These are phyloP conservation scores for Xanthoconium purpureum DNA, from an alignment of 768 basidiomycete species.

Conservation along the genomic window DNA sequence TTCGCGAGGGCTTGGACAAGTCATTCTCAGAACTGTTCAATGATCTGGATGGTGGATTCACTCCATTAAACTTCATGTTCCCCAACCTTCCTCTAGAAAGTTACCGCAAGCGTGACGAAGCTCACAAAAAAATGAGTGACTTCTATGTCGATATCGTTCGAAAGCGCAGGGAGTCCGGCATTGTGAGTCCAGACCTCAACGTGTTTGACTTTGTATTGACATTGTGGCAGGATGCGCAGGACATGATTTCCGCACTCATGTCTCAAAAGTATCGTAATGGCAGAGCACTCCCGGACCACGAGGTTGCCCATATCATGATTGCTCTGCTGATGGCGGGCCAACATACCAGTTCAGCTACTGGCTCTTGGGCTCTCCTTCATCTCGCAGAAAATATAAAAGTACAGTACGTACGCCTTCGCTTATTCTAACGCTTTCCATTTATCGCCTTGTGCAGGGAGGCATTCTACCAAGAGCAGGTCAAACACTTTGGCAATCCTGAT, in stretches of 20 bases:
- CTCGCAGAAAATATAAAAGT: slow-evolving; percentile 72
- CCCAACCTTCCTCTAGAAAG: slow-evolving; percentile 88
- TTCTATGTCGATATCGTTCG: slow-evolving; percentile 89
- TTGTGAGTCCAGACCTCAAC: slow-evolving; percentile 31
- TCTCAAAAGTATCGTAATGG: slow-evolving; percentile 85
- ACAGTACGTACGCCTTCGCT: slow-evolving; percentile 49
- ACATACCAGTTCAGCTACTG: slow-evolving; percentile 93
- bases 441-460: slow-evolving; percentile 52
- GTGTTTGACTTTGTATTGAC: background rate
- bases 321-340: slow-evolving; percentile 99
- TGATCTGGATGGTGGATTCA: slow-evolving; percentile 94
- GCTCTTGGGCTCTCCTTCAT: slow-evolving; percentile 88
- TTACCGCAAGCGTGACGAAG: slow-evolving; percentile 84
- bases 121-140: slow-evolving; percentile 89
- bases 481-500: slow-evolving; percentile 73
- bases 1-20: slow-evolving; percentile 75
- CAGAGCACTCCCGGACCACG: slow-evolving; percentile 71
- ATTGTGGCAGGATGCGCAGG: slow-evolving; percentile 61
- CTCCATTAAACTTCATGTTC: slow-evolving; percentile 93
- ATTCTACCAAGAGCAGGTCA: slow-evolving; percentile 87
- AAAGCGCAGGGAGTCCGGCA: slow-evolving; percentile 55
- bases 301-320: slow-evolving; percentile 98
- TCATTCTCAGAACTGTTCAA: slow-evolving; percentile 80
- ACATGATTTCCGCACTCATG: slow-evolving; percentile 90
- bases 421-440: background rate